phyloP scores from a whole-genome alignment of 192 early-diverging fungal species.

The Gigaspora rosea region DNA sequence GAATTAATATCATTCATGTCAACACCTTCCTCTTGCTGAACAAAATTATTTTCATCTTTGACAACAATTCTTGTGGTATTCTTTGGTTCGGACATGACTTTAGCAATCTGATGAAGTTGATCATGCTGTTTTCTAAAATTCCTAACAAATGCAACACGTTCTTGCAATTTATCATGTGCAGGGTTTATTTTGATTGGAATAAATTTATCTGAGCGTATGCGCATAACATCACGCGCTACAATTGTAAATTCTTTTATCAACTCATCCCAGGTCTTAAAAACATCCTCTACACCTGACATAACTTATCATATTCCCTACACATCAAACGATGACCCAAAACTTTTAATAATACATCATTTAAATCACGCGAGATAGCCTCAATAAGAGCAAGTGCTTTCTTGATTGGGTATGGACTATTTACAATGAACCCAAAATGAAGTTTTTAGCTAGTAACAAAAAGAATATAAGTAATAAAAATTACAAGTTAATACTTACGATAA shows the following conservation, averaged over 20 bases:
- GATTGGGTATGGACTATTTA: slow-evolving; percentile 75
- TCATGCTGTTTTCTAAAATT: slow-evolving; percentile 96
- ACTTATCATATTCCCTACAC: slow-evolving; percentile 84
- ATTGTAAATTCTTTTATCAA: slow-evolving; percentile 94
- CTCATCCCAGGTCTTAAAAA: slow-evolving; percentile 94
- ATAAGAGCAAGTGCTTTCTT: slow-evolving; percentile 90
- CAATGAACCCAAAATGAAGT: background rate
- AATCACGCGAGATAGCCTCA: slow-evolving; percentile 92
- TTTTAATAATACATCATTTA: slow-evolving; percentile 89
- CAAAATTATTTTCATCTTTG: slow-evolving; percentile 37
- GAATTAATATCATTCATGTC: slow-evolving; percentile 72
- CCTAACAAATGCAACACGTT: slow-evolving; percentile 86
- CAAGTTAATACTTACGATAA: slow-evolving; percentile 62
- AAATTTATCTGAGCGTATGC: slow-evolving; percentile 89
- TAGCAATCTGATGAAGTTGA: slow-evolving; percentile 93
- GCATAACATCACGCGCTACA: slow-evolving; percentile 91
- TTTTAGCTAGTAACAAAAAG: background rate
- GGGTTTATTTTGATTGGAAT: slow-evolving; percentile 92
- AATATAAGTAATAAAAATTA: slow-evolving; percentile 18
- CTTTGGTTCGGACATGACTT: slow-evolving; percentile 79
- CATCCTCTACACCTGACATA: slow-evolving; percentile 79
- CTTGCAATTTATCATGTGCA: slow-evolving; percentile 91
- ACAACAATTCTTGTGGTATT: slow-evolving; percentile 42
- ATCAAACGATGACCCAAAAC: slow-evolving; percentile 90
- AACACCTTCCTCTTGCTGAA: slow-evolving; percentile 52